Evolutionary conservation across 2,329 filamentous ascomycete genomes (phyloP), one percentile per base, ranked within the genome.

Genomic region (Colletotrichum liriopes): DNA sequence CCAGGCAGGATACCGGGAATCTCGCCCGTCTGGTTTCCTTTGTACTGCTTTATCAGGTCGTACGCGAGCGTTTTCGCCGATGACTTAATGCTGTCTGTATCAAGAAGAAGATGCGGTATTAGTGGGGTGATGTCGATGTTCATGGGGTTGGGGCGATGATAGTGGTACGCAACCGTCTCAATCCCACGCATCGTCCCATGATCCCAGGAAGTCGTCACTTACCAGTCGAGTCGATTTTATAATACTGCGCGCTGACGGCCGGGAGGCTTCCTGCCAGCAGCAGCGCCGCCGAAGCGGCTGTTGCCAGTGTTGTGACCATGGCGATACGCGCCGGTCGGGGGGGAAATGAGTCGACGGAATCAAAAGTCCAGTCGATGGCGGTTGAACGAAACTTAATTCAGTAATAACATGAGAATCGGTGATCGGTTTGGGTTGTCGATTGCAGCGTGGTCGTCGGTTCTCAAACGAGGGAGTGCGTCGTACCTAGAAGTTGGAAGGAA

Each of bases 1-100:
- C 88, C 88, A 1, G 88, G 88, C 14, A 90, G 79, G 75, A 89
- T 90, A 43, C 89, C 89, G 9, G 88, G 88, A 20, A 86, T 87
- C 77, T 84, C 81, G 65, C 88, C 88, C 1, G 86, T 81, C 70
- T 83, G 76, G 75, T 89, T 87, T 69, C 87, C 87, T 47, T 84
- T 80, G 78, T 89, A 89, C 76, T 85, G 86, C 18, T 82, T 76
- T 79, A 89, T 85, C 20, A 88, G 80, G 66, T 89, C 86, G 77
- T 85, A 82, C 16, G 87, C 87, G 23, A 89, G 82, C 14, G 81
- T 81, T 52, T 81, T 78, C n/a, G 87, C 85, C 0, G 86, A 83
- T 3, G 80, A 62, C 55, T 83, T 84, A 73, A 89, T 87, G 12
- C 85, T 84, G 3, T 79, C 87, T 88, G 51, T 7, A 47, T 2